Conservation (phyloP, 495 filamentous ascomycete species). For the Hypoxylon perforatum region DNA sequence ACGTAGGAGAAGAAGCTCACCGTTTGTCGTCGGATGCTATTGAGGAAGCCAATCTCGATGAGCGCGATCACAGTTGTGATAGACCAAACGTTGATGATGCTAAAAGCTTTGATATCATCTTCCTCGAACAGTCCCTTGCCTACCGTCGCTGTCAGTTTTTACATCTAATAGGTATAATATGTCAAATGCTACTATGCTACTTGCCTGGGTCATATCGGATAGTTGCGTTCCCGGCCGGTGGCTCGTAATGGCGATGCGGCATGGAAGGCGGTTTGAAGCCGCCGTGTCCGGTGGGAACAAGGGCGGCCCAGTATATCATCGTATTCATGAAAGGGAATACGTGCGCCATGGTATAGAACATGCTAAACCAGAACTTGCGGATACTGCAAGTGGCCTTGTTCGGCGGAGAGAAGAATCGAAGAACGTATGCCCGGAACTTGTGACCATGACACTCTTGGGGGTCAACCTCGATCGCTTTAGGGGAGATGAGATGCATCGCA, state of each 20-base stretch:
- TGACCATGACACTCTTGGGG: constrained; percentile 25
- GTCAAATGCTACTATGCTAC: neutral
- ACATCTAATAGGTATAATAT: neutral
- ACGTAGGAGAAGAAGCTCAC: constrained; percentile 45
- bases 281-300: constrained; percentile 53
- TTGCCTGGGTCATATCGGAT: constrained; percentile 36
- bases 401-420: constrained; percentile 53
- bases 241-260: constrained; percentile 23
- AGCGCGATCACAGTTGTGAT: constrained; percentile 56
- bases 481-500: constrained; percentile 60
- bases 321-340: constrained; percentile 59
- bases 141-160: constrained; percentile 15
- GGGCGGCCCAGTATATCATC: constrained; percentile 58
- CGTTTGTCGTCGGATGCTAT: constrained; percentile 60
- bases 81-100: constrained; percentile 56
- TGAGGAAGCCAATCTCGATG: constrained; percentile 59
- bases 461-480: constrained; percentile 47
- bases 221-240: constrained; percentile 7
- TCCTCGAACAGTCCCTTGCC: constrained; percentile 47
- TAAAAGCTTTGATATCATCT: constrained; percentile 53
- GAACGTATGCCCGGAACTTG: constrained; percentile 27
- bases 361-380: constrained; percentile 57
- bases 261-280: constrained; percentile 36
- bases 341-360: constrained; percentile 60
- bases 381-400: constrained; percentile 45